phyloP scores from a whole-genome alignment of 306 rosid species.

The Glycine tomentella region DNA sequence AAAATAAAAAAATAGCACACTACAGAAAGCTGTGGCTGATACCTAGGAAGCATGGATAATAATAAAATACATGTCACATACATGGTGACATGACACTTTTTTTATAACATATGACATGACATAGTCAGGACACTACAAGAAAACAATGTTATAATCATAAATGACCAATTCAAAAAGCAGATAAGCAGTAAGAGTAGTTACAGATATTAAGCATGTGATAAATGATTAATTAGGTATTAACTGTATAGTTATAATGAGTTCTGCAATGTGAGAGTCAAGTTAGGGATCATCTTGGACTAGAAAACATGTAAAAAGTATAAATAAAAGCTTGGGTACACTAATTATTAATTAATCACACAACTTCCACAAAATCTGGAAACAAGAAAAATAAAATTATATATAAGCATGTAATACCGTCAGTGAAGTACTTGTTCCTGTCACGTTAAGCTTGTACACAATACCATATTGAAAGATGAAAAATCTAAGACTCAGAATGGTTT shows the following conservation, averaged over 20 bases:
- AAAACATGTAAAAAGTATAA: conserved; percentile 1
- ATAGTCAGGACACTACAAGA: too few relatives aligned
- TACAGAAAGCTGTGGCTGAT: too few relatives aligned
- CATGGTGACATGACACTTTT: too few relatives aligned
- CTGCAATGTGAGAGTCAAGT: neutral
- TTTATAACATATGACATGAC: too few relatives aligned
- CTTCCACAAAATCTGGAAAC: neutral
- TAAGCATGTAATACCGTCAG: conserved; percentile 65
- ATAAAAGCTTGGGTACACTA: neutral
- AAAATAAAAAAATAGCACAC: too few relatives aligned
- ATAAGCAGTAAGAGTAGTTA: neutral
- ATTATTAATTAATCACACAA: neutral
- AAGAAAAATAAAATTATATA: neutral
- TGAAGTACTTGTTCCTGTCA: conserved; percentile 71
- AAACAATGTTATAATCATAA: too few relatives aligned
- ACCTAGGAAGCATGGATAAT: too few relatives aligned
- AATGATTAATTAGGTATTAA: neutral
- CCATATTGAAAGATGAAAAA: conserved; percentile 97
- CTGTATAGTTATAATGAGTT: neutral
- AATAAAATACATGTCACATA: too few relatives aligned
- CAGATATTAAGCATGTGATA: neutral
- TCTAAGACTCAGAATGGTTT: conserved; percentile 85
- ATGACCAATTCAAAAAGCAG: neutral
- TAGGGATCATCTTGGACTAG: neutral
- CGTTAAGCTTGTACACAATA: conserved; percentile 79